Conservation (phyloP, 2,329 filamentous ascomycete species). For the Gnomoniopsis smithogilvyi region DNA sequence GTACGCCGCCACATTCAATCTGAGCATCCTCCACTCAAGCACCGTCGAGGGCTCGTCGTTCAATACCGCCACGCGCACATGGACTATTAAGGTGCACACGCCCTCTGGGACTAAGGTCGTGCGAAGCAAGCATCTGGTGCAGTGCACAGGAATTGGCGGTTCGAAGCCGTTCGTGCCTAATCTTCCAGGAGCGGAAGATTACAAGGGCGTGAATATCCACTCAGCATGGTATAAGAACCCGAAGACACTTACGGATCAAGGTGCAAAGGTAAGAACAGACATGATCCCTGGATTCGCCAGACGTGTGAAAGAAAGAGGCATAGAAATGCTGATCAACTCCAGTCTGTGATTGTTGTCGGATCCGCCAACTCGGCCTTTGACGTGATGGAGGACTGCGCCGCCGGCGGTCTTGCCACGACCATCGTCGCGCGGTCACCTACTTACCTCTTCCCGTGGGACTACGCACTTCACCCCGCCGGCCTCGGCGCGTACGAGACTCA, state of each 20-base stretch:
- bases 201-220: conserved; percentile 42
- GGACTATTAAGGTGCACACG: conserved; percentile 32
- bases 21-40: conserved; percentile 42
- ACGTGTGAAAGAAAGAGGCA: neutral
- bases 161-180: conserved; percentile 35
- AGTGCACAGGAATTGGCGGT: conserved; percentile 42
- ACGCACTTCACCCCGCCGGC: conserved; percentile 24
- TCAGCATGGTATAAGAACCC: conserved; percentile 40
- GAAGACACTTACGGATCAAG: conserved; percentile 21
- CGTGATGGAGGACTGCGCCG: conserved; percentile 31
- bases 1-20: conserved; percentile 45
- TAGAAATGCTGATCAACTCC: neutral
- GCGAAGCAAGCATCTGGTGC: conserved; percentile 42
- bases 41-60: conserved; percentile 36
- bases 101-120: conserved; percentile 24
- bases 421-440: conserved; percentile 34
- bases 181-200: conserved; percentile 36
- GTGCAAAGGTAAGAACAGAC: conserved; percentile 12
- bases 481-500: conserved; percentile 30
- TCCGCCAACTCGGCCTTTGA: conserved; percentile 42
- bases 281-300: neutral
- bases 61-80: conserved; percentile 33
- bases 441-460: conserved; percentile 30
- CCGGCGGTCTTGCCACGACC: conserved; percentile 29
- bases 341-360: conserved; percentile 32